Percentiles rank a stretch among this genome's conserved stretches.
Evolutionary conservation across 352 stramenopile species (phyloP).

Genomic region (Peronospora destructor): DNA sequence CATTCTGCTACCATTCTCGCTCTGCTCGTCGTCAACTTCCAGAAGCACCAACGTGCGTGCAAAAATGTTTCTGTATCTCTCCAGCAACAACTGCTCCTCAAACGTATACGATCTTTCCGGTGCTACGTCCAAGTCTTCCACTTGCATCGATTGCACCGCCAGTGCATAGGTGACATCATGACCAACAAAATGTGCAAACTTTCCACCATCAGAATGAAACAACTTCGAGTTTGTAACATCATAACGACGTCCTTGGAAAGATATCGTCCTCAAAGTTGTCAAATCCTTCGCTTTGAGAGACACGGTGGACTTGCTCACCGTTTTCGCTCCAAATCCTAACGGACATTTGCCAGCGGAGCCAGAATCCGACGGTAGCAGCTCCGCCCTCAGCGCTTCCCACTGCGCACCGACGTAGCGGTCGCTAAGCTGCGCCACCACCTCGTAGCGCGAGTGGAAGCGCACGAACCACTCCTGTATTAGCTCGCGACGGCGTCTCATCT

Average conservation of each 20-base stretch:
- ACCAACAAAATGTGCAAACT: slow-evolving; percentile 48
- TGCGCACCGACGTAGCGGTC: slow-evolving; percentile 36
- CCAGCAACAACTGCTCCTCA: slow-evolving; percentile 48
- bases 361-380: slow-evolving; percentile 29
- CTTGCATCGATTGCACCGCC: slow-evolving; percentile 35
- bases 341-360: slow-evolving; percentile 39
- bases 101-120: slow-evolving; percentile 40
- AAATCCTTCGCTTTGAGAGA: slow-evolving; percentile 16
- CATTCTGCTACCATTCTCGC: slow-evolving; percentile 1
- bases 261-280: slow-evolving; percentile 31
- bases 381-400: slow-evolving; percentile 38
- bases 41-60: slow-evolving; percentile 32
- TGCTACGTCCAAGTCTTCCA: slow-evolving; percentile 34
- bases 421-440: slow-evolving; percentile 37
- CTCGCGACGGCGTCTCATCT: slow-evolving; percentile 18
- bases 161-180: slow-evolving; percentile 56
- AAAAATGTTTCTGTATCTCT: slow-evolving; percentile 47
- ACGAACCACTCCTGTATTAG: slow-evolving; percentile 49
- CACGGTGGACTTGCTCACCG: slow-evolving; percentile 18
- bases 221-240: slow-evolving; percentile 46
- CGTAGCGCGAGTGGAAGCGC: slow-evolving; percentile 45
- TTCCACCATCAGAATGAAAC: slow-evolving; percentile 33
- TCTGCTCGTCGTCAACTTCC: slow-evolving; percentile 12
- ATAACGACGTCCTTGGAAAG: slow-evolving; percentile 48
- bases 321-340: slow-evolving; percentile 46